Percentiles rank a stretch among this genome's conserved stretches.
Conservation (phyloP, 2,329 filamentous ascomycete genomes). For the Penicillium expansum region DNA sequence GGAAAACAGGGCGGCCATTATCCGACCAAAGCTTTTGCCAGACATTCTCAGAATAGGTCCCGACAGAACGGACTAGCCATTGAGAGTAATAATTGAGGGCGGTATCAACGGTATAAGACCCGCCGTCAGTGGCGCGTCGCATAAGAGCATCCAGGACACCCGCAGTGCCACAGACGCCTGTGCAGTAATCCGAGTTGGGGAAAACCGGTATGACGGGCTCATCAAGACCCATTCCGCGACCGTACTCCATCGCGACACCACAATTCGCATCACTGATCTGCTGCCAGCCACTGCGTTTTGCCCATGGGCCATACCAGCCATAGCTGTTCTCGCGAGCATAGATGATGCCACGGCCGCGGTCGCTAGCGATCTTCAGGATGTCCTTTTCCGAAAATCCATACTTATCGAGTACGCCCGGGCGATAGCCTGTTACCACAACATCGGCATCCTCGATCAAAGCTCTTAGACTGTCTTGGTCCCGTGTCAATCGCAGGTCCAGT, state of each 20-base stretch:
- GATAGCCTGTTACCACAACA: conserved; percentile 67
- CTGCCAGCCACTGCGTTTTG: conserved; percentile 65
- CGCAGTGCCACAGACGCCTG: too few relatives aligned
- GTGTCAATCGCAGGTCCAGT: conserved; percentile 58
- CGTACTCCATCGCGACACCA: background rate
- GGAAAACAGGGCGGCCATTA: too few relatives aligned
- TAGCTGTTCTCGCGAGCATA: conserved; percentile 72
- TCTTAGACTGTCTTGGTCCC: conserved; percentile 58
- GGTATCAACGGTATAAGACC: too few relatives aligned
- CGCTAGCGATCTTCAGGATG: conserved; percentile 53
- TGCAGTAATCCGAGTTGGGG: too few relatives aligned
- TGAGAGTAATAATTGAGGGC: too few relatives aligned
- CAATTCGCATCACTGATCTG: conserved; percentile 50
- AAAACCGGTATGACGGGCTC: too few relatives aligned
- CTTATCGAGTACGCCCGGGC: conserved; percentile 62
- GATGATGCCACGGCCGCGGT: conserved; percentile 61
- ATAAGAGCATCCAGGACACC: too few relatives aligned
- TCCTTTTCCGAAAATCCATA: conserved; percentile 62
- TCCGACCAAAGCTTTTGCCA: too few relatives aligned
- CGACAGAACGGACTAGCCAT: too few relatives aligned
- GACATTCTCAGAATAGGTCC: too few relatives aligned
- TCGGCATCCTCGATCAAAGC: conserved; percentile 60
- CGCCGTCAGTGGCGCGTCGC: too few relatives aligned
- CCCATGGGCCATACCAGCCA: conserved; percentile 63
- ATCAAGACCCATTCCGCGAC: too few relatives aligned